Percentiles rank a stretch among this genome's conserved stretches.
These are phyloP conservation scores for Penicillium sp. DNA, from an alignment of 2,329 filamentous ascomycete genomes.

Conservation along the genomic window DNA sequence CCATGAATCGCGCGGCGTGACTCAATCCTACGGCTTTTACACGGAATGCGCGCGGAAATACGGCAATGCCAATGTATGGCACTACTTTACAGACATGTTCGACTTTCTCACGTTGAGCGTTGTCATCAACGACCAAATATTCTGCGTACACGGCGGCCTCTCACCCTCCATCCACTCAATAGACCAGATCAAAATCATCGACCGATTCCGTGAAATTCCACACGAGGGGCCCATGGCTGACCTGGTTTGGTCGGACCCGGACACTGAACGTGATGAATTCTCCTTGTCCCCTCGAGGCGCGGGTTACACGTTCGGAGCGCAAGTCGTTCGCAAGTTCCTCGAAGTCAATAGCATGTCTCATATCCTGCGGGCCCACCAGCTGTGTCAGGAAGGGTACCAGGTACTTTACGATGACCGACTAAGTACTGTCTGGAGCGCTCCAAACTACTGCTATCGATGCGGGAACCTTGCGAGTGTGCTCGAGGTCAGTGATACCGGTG, in stretches of 20 bases:
- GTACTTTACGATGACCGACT: slow-evolving; percentile 93
- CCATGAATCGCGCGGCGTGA: slow-evolving; percentile 96
- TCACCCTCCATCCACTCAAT: slow-evolving; percentile 95
- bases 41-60: slow-evolving; percentile 98
- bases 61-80: slow-evolving; percentile 98
- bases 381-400: slow-evolving; percentile 98
- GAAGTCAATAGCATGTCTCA: slow-evolving; percentile 98
- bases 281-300: slow-evolving; percentile 90
- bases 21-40: slow-evolving; percentile 98
- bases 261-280: slow-evolving; percentile 97
- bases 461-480: slow-evolving; percentile 97
- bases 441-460: slow-evolving; percentile 94
- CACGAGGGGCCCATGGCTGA: slow-evolving; percentile 99
- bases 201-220: slow-evolving; percentile 96
- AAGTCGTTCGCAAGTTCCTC: slow-evolving; percentile 97
- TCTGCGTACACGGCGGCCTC: slow-evolving; percentile 94
- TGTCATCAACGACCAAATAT: slow-evolving; percentile 98
- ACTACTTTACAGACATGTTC: slow-evolving; percentile 99
- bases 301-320: slow-evolving; percentile 95
- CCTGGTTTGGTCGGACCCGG: slow-evolving; percentile 96
- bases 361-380: slow-evolving; percentile 95
- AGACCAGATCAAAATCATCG: slow-evolving; percentile 99
- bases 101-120: slow-evolving; percentile 96
- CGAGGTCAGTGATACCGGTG: slow-evolving; percentile 90
- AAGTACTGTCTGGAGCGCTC: slow-evolving; percentile 97